Evolutionary conservation across 441 rosid species (phyloP).

Genomic region (Macaranga tanarius): DNA sequence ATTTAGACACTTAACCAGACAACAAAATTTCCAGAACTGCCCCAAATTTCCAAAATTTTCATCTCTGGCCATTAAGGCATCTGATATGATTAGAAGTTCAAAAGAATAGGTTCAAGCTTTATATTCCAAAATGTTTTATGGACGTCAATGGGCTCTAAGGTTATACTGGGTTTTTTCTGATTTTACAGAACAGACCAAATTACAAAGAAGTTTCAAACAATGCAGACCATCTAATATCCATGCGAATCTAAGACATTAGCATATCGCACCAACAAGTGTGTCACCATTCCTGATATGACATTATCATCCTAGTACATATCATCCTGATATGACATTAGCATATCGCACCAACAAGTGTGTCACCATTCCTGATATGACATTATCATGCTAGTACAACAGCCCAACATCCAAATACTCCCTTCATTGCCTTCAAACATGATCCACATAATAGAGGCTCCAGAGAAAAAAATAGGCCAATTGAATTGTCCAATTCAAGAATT

Average conservation of each 20-base stretch:
- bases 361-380: background rate
- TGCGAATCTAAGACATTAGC: background rate
- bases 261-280: background rate
- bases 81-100: background rate
- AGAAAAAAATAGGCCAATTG: background rate
- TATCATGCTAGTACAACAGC: background rate
- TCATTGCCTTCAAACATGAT: constrained; percentile 2
- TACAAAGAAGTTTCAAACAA: constrained; percentile 1
- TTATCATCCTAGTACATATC: background rate
- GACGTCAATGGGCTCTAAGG: background rate
- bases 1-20: background rate
- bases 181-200: background rate
- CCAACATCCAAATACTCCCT: background rate
- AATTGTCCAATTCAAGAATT: background rate
- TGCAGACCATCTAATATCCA: background rate
- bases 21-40: background rate
- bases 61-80: background rate
- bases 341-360: background rate
- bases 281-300: background rate
- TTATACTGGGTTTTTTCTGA: background rate
- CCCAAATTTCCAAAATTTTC: background rate
- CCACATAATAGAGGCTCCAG: background rate
- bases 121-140: background rate
- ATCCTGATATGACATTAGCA: no score
- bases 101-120: background rate